These are phyloP conservation scores for Lachancea thermotolerans DNA, from an alignment of 805 yeast species.

Conservation along the genomic window DNA sequence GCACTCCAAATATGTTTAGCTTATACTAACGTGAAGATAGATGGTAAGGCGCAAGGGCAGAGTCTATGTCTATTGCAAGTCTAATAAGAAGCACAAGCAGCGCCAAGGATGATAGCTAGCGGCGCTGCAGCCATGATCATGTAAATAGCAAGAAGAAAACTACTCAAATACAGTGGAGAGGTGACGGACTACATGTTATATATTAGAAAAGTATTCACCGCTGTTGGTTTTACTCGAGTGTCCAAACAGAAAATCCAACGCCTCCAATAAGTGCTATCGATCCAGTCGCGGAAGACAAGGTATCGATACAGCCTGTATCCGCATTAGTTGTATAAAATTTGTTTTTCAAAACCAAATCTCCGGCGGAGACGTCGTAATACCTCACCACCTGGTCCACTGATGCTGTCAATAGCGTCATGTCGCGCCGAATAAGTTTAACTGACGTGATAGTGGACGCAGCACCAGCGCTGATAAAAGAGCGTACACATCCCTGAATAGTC, in stretches of 20 bases:
- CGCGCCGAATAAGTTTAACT: conserved; percentile 33
- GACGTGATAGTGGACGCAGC: conserved; percentile 87
- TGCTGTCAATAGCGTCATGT: conserved; percentile 43
- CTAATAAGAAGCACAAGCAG: conserved; percentile 90
- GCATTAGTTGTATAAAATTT: conserved; percentile 73
- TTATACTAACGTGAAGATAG: conserved; percentile 20
- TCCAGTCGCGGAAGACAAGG: conserved; percentile 23
- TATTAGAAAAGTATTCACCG: background rate
- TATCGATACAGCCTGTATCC: conserved; percentile 74
- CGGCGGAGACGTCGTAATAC: conserved; percentile 45
- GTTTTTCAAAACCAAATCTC: conserved; percentile 28
- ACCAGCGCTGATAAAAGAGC: conserved; percentile 43
- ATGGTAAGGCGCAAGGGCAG: conserved; percentile 93
- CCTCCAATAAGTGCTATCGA: conserved; percentile 59
- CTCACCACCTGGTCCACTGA: conserved; percentile 81
- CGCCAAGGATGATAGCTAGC: conserved; percentile 55
- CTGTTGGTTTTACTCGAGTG: background rate
- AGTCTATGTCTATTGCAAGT: conserved; percentile 87
- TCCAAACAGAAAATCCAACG: conserved; percentile 57
- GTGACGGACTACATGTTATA: background rate
- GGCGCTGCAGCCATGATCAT: conserved; percentile 9
- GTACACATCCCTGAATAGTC: conserved; percentile 17
- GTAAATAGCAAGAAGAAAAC: conserved; percentile 1
- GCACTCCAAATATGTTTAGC: background rate
- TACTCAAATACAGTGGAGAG: background rate